Percentiles rank a stretch among this genome's conserved stretches.
Evolutionary conservation across 768 basidiomycete species (phyloP).

Genomic region (Paxillus rubicundulus): DNA sequence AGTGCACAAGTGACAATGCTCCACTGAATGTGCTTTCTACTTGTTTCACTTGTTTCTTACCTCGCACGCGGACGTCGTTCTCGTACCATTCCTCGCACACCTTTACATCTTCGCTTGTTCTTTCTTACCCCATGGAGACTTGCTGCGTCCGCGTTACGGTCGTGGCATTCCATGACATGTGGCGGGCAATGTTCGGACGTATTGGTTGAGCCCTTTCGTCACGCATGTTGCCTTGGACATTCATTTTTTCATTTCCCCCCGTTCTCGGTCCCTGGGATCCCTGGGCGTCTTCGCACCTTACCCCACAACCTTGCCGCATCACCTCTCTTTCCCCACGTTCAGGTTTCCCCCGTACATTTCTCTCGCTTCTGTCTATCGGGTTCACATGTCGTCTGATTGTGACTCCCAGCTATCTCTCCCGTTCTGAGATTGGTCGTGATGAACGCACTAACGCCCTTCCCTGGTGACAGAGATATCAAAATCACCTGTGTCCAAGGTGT

Average conservation of each 20-base stretch:
- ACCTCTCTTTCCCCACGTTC: constrained; percentile 13
- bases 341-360: neutral
- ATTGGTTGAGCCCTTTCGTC: neutral
- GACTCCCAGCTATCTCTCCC: neutral
- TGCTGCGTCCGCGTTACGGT: too few relatives aligned
- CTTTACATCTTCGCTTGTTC: neutral
- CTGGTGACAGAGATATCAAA: constrained; percentile 76
- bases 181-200: neutral
- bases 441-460: constrained; percentile 16
- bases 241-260: neutral
- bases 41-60: neutral
- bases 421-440: neutral
- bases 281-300: neutral
- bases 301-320: constrained; percentile 12
- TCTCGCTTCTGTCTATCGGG: neutral
- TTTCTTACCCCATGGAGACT: neutral
- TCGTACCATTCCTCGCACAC: neutral
- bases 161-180: neutral
- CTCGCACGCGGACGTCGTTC: neutral
- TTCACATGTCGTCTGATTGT: neutral
- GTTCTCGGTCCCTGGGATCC: neutral
- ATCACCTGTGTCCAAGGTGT: constrained; percentile 88
- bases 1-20: too few relatives aligned
- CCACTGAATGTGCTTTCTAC: too few relatives aligned
- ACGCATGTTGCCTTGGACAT: neutral